A percentile compares a stretch with the other conserved stretches of the same genome.
These are phyloP conservation scores for Bruguiera hainesii DNA, from an alignment of 441 rosid species.

Conservation along the genomic window DNA sequence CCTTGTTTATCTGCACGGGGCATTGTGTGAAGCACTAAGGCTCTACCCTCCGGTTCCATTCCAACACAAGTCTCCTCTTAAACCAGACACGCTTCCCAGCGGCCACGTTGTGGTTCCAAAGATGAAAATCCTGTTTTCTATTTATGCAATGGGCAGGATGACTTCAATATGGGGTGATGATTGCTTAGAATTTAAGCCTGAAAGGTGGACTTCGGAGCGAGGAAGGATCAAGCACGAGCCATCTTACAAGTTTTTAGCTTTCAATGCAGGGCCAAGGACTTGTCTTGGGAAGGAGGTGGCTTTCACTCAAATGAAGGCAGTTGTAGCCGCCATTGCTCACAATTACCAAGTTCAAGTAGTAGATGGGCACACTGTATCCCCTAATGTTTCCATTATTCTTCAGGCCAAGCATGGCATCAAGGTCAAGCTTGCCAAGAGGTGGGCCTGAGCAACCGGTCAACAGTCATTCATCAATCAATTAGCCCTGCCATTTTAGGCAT, in stretches of 20 bases:
- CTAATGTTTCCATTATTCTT: conserved; percentile 28
- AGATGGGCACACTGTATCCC: conserved; percentile 33
- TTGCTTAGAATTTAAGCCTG: conserved; percentile 60
- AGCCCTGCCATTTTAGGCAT: too few species aligned
- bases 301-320: conserved; percentile 48
- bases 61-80: conserved; percentile 40
- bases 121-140: conserved; percentile 29
- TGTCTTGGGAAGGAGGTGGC: conserved; percentile 64
- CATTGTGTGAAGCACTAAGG: conserved; percentile 49
- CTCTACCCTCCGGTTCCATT: conserved; percentile 56
- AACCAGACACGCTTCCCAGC: conserved; percentile 52
- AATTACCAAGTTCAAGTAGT: conserved; percentile 36
- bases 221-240: conserved; percentile 49
- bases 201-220: conserved; percentile 52
- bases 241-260: conserved; percentile 57
- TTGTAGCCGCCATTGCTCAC: conserved; percentile 38
- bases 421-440: not conserved
- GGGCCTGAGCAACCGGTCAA: not conserved
- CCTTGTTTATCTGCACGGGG: conserved; percentile 55
- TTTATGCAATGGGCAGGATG: conserved; percentile 53
- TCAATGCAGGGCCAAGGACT: conserved; percentile 73
- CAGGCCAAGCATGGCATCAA: conserved; percentile 31
- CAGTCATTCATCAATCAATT: too few species aligned
- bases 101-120: conserved; percentile 48
- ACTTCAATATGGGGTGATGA: conserved; percentile 64